phyloP scores from a whole-genome alignment of 352 stramenopile species.

The Globisporangium apiculatum region DNA sequence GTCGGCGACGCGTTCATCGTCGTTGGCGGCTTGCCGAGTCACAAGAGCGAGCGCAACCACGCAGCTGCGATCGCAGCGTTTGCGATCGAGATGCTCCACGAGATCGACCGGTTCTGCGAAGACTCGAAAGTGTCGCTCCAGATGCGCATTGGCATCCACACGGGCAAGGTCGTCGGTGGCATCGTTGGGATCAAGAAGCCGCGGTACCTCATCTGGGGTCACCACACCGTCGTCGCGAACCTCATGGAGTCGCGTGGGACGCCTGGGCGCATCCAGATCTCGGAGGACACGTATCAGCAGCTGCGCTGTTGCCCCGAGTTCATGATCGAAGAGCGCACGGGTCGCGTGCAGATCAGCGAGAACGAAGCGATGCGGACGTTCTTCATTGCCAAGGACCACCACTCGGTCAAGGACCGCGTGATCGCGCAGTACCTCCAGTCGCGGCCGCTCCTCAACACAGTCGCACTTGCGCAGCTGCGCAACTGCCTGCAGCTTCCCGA shows the following conservation, averaged over 20 bases:
- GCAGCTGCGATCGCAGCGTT: slow-evolving; percentile 70
- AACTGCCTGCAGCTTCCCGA: slow-evolving; percentile 42
- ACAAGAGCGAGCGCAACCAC: slow-evolving; percentile 70
- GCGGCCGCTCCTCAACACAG: slow-evolving; percentile 24
- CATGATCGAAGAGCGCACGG: slow-evolving; percentile 33
- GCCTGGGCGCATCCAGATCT: slow-evolving; percentile 52
- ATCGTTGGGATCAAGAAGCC: slow-evolving; percentile 83
- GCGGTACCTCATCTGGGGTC: slow-evolving; percentile 81
- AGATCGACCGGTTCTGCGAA: slow-evolving; percentile 70
- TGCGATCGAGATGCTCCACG: slow-evolving; percentile 80
- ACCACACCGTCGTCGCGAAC: slow-evolving; percentile 74
- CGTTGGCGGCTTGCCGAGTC: slow-evolving; percentile 55
- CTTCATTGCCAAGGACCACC: slow-evolving; percentile 38
- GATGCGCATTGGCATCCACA: slow-evolving; percentile 86
- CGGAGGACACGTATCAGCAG: slow-evolving; percentile 49
- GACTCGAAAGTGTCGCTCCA: slow-evolving; percentile 61
- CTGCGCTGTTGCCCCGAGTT: slow-evolving; percentile 48
- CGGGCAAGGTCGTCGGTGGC: slow-evolving; percentile 69
- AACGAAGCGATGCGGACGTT: slow-evolving; percentile 45
- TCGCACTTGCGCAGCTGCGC: slow-evolving; percentile 40
- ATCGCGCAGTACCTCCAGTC: slow-evolving; percentile 41
- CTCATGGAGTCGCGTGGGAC: slow-evolving; percentile 67
- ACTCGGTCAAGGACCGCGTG: slow-evolving; percentile 40
- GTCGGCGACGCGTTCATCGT: slow-evolving; percentile 85
- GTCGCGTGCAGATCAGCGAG: slow-evolving; percentile 47